phyloP scores from a whole-genome alignment of 306 rosid genomes.

The Sicyos baderoa region DNA sequence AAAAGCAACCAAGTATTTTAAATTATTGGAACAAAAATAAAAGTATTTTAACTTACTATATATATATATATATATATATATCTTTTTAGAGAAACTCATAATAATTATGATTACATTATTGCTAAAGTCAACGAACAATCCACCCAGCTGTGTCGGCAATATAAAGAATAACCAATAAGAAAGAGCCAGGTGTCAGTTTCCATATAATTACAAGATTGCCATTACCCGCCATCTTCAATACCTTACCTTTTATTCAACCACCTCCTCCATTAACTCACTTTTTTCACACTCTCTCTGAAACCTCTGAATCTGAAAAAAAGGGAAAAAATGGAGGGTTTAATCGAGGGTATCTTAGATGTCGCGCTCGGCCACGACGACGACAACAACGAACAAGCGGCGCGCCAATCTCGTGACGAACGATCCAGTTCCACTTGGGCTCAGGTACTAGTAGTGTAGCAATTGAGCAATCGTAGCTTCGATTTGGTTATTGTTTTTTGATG shows the following conservation, averaged over 20 bases:
- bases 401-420: conserved; percentile 37
- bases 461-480: neutral
- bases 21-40: too few species aligned
- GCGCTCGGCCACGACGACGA: conserved; percentile 34
- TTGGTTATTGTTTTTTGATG: neutral
- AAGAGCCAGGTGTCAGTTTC: neutral
- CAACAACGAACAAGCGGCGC: conserved; percentile 20
- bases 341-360: conserved; percentile 52
- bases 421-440: conserved; percentile 79
- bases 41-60: too few species aligned
- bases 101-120: too few species aligned
- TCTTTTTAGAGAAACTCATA: too few species aligned
- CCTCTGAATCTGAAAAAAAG: neutral
- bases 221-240: conserved; percentile 35
- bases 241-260: conserved; percentile 22
- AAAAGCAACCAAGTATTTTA: too few species aligned
- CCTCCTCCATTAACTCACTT: neutral
- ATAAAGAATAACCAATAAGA: neutral
- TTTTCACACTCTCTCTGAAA: neutral
- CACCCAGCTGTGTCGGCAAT: conserved; percentile 7
- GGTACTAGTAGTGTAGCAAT: conserved; percentile 15
- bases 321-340: conserved; percentile 50
- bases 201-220: conserved; percentile 25
- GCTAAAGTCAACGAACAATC: neutral
- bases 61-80: too few species aligned